Base-by-base conservation (phyloP, 1,284 basidiomycete genomes). In the Fomitiporia mediterranea region DNA sequence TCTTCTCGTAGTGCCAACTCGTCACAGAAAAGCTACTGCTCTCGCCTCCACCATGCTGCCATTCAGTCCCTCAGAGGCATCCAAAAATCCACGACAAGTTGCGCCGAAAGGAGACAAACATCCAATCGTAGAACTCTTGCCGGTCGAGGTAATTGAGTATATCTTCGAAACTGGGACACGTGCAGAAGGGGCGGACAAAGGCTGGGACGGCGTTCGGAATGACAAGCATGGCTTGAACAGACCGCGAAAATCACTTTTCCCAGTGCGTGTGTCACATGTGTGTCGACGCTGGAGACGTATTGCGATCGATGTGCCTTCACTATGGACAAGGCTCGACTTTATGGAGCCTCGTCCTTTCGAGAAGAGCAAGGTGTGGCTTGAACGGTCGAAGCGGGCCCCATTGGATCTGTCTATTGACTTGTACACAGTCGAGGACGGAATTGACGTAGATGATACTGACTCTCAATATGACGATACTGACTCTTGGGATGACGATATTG, bases 81-180 rank as follows among this genome's bases (percentile, higher is more conserved):
- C 48, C 9, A 50, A 27, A 2, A 52, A 58, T 38, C 56, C 56
- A 32, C 49, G 32, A 48, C 54, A 58, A 39, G 54, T 59, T 23
- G 48, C 57, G 4, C 57, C 57, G 7, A 19, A 13, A 34, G 44
- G 27, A 19, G 25, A 43, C 6, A 25, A 35, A 21, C 83, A 79
- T 54, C 76, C 79, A 3, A 72, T 84, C 52, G 79, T 83, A 60
- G 79, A 83, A 60, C 68, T 72, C 23, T 28, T 53, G 4, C 82
- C 83, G 3, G 72, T 76, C 17, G 83, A 85, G 63, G 69, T 85
- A 4, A 73, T 85, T 21, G 74, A 75, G 0, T 71, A 81, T 57
- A 81, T 86, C 42, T 86, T 85, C 64, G 64, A 70, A 19, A 62
- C 80, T 15, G 83, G 83, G 9, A 70, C 71, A 50, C 19, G 65